A percentile compares a stretch with the other conserved stretches of the same genome.
These are phyloP conservation scores for Entomortierella lignicola DNA, from an alignment of 192 early-diverging fungal genomes.

Conservation along the genomic window DNA sequence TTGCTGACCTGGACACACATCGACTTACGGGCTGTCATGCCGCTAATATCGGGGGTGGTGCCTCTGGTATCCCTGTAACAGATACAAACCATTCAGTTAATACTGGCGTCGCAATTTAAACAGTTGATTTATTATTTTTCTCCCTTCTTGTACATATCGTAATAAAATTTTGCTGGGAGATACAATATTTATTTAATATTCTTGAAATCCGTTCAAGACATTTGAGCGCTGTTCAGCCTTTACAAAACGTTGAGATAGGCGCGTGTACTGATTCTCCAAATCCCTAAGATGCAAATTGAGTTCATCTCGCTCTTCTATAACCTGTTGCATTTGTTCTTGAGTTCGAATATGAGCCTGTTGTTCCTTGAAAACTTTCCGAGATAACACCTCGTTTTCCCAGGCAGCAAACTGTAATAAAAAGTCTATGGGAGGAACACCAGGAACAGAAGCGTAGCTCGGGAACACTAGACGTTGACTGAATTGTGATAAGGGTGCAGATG, in stretches of 20 bases:
- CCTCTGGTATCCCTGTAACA: neutral
- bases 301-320: neutral
- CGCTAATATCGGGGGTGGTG: slow-evolving; percentile 2
- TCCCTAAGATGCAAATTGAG: neutral
- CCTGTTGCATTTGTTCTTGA: neutral
- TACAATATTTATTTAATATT: too few species aligned
- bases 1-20: slow-evolving; percentile 36
- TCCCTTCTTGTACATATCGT: too few species aligned
- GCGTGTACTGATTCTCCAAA: too few species aligned
- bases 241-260: too few species aligned
- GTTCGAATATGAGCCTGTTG: neutral
- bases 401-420: neutral
- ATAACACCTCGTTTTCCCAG: neutral
- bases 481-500: too few species aligned
- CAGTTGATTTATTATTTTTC: neutral
- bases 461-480: neutral
- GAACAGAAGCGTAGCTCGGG: neutral
- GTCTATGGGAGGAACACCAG: neutral
- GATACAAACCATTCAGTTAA: neutral
- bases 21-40: slow-evolving; percentile 35
- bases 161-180: too few species aligned
- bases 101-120: neutral
- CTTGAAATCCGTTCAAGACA: too few species aligned
- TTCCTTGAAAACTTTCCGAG: neutral
- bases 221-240: too few species aligned